Evolutionary conservation across 192 early-diverging fungal genomes (phyloP).

Genomic region (Cladochytrium replicatum): DNA sequence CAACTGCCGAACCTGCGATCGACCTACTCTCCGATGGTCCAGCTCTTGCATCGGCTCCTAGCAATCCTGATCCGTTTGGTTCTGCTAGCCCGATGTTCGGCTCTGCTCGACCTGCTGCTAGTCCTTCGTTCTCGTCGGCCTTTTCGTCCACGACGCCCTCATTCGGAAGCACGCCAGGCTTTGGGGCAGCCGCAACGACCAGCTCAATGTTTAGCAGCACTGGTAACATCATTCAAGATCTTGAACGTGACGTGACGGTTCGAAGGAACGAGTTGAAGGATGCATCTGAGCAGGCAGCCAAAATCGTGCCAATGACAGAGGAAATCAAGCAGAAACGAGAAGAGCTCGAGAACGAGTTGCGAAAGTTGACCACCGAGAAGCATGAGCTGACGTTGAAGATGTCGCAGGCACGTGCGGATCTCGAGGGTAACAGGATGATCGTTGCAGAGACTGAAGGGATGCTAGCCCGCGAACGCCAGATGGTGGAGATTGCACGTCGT

Average conservation of each 20-base stretch:
- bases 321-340: conserved; percentile 46
- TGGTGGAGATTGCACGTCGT: conserved; percentile 25
- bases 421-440: conserved; percentile 49
- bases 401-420: conserved; percentile 41
- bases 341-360: conserved; percentile 48
- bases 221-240: conserved; percentile 17
- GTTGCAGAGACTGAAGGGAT: conserved; percentile 42
- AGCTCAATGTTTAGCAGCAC: too few relatives aligned
- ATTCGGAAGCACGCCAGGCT: background rate
- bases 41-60: background rate
- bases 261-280: conserved; percentile 53
- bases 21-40: conserved; percentile 38
- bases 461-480: conserved; percentile 27
- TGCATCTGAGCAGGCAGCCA: conserved; percentile 49
- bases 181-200: background rate
- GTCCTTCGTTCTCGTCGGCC: background rate
- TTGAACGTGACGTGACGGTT: conserved; percentile 35
- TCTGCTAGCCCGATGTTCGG: background rate
- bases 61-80: background rate
- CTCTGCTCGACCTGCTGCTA: too few relatives aligned
- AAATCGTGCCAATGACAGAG: conserved; percentile 37
- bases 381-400: conserved; percentile 50
- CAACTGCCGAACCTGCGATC: conserved; percentile 7
- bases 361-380: conserved; percentile 46
- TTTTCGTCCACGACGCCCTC: conserved; percentile 1